Conservation (phyloP, 2,329 filamentous ascomycete genomes). For the Chaetomium strumarium region DNA sequence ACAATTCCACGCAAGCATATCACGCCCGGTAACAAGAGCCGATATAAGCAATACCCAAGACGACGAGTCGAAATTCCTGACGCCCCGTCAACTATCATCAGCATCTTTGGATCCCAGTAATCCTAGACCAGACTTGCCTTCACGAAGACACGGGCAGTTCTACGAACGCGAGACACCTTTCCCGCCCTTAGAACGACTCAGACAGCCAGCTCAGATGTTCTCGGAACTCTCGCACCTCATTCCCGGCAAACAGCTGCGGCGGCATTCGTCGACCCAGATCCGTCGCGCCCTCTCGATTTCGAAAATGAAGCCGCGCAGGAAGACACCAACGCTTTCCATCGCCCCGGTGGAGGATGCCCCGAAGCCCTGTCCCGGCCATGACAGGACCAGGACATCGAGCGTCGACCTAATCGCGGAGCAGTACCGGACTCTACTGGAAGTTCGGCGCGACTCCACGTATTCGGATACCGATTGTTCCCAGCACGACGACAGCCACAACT, state of each 20-base stretch:
- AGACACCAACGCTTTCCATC: slow-evolving; percentile 46
- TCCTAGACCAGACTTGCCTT: slow-evolving; percentile 31
- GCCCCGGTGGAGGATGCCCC: slow-evolving; percentile 41
- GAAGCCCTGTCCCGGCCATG: slow-evolving; percentile 17
- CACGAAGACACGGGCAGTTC: slow-evolving; percentile 26
- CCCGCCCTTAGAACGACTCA: not conserved
- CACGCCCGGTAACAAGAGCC: slow-evolving; percentile 14
- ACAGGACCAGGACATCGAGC: slow-evolving; percentile 37
- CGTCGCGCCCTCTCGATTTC: slow-evolving; percentile 19
- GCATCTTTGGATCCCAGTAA: slow-evolving; percentile 31
- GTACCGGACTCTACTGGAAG: slow-evolving; percentile 42
- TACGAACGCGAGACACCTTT: slow-evolving; percentile 8
- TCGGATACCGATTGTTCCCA: slow-evolving; percentile 25
- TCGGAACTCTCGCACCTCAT: slow-evolving; percentile 36
- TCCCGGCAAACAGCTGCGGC: slow-evolving; percentile 23
- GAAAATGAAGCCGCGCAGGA: slow-evolving; percentile 41
- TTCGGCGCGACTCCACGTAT: slow-evolving; percentile 30
- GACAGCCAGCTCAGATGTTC: slow-evolving; percentile 10
- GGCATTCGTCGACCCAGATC: slow-evolving; percentile 19
- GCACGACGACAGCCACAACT: not conserved
- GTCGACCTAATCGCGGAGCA: slow-evolving; percentile 47
- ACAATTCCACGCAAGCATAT: slow-evolving; percentile 15
- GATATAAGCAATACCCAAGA: slow-evolving; percentile 18
- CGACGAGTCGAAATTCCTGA: slow-evolving; percentile 12
- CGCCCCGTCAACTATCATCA: slow-evolving; percentile 17